These are phyloP conservation scores for Aphanomyces stellatus DNA, from an alignment of 352 stramenopile species.

Conservation along the genomic window DNA sequence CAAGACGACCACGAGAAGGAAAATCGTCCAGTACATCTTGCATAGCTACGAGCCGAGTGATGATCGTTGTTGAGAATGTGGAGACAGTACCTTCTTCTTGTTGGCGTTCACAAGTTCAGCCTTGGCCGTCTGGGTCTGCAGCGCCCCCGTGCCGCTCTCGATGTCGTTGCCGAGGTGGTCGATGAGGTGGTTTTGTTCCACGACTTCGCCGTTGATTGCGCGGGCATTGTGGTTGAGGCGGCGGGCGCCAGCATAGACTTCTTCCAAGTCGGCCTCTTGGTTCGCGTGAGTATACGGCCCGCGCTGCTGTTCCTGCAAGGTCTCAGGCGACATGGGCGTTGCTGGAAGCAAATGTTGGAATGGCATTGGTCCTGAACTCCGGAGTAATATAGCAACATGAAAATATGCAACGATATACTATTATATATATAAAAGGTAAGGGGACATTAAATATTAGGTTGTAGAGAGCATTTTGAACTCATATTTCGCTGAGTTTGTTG, in stretches of 20 bases:
- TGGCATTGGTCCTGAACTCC: too few species aligned
- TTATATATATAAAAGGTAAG: too few species aligned
- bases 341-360: too few species aligned
- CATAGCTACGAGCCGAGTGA: too few species aligned
- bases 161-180: constrained; percentile 60
- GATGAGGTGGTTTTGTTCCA: constrained; percentile 76
- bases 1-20: constrained; percentile 48
- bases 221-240: constrained; percentile 74
- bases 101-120: constrained; percentile 56
- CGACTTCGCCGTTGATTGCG: constrained; percentile 76
- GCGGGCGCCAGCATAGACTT: constrained; percentile 69
- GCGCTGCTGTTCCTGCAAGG: too few species aligned
- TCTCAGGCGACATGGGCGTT: too few species aligned
- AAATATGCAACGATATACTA: too few species aligned
- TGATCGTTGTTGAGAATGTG: too few species aligned
- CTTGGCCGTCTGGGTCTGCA: constrained; percentile 48
- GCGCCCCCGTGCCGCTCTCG: constrained; percentile 49
- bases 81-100: constrained; percentile 62
- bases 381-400: too few species aligned
- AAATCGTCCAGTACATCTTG: constrained; percentile 67
- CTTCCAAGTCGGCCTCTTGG: constrained; percentile 66
- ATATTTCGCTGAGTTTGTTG: too few species aligned
- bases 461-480: too few species aligned
- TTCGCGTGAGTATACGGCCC: constrained; percentile 2
- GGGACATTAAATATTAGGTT: too few species aligned